Percentiles rank a stretch among this genome's conserved stretches.
phyloP scores from a whole-genome alignment of 129 eudicot species.

The Pseudognaphalium luteoalbum region DNA sequence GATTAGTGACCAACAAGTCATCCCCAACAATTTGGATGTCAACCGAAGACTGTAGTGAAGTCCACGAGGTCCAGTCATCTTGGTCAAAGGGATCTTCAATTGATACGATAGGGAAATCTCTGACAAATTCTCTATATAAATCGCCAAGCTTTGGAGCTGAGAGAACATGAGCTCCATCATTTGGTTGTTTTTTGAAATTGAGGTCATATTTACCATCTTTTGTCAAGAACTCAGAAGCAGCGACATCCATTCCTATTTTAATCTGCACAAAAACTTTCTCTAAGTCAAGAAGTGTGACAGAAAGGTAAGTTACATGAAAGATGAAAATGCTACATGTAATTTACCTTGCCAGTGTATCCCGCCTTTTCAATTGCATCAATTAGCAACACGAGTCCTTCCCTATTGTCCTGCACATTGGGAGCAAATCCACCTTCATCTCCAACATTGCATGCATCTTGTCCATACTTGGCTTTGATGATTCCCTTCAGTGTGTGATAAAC shows the following conservation, averaged over 20 bases:
- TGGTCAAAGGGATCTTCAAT: constrained; percentile 99
- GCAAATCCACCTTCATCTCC: constrained; percentile 99
- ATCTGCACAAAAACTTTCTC: constrained; percentile 46
- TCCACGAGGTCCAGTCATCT: constrained; percentile 96
- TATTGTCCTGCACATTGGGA: constrained; percentile 90
- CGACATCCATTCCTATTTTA: constrained; percentile 97
- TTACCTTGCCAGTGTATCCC: constrained; percentile 95
- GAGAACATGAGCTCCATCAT: constrained; percentile 91
- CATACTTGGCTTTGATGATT: constrained; percentile 86
- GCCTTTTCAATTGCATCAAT: constrained; percentile 95
- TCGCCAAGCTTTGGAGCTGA: constrained; percentile 69
- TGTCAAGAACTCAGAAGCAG: constrained; percentile 91
- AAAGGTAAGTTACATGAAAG: background rate
- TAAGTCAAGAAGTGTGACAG: constrained; percentile 1
- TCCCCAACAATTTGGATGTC: constrained; percentile 91
- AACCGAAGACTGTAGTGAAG: constrained; percentile 76
- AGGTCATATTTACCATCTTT: constrained; percentile 88
- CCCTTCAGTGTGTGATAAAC: constrained; percentile 86
- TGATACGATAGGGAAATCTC: constrained; percentile 92
- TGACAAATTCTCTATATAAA: constrained; percentile 72
- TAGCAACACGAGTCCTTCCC: constrained; percentile 83
- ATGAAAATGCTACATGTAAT: constrained; percentile 3
- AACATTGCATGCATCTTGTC: constrained; percentile 98
- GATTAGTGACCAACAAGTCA: constrained; percentile 93
- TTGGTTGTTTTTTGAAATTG: constrained; percentile 89